phyloP scores from a whole-genome alignment of 2,329 filamentous ascomycete species.

The Penicillium rolfsii region DNA sequence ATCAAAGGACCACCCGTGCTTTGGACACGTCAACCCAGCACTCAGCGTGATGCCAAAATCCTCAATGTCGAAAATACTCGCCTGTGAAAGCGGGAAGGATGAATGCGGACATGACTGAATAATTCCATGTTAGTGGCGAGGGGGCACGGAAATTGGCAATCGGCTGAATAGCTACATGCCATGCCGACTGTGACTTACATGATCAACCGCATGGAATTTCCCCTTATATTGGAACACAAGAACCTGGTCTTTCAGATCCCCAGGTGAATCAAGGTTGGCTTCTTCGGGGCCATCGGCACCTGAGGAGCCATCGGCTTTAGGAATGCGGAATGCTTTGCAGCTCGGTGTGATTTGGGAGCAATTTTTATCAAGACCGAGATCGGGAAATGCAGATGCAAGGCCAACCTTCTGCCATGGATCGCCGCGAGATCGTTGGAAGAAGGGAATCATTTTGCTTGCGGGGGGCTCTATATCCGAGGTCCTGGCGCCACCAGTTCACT shows the following conservation, averaged over 20 bases:
- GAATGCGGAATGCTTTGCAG: constrained; percentile 64
- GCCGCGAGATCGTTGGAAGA: constrained; percentile 21
- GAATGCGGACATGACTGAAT: constrained; percentile 68
- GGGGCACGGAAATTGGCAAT: no score
- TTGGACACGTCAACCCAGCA: constrained; percentile 67
- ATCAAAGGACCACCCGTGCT: constrained; percentile 74
- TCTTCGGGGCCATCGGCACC: constrained; percentile 32
- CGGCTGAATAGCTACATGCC: no score
- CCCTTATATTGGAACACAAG: constrained; percentile 67
- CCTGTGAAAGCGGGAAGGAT: constrained; percentile 66
- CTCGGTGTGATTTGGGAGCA: constrained; percentile 50
- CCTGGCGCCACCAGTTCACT: neutral
- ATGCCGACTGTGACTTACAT: constrained; percentile 51
- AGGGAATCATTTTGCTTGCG: constrained; percentile 28
- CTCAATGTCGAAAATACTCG: constrained; percentile 69
- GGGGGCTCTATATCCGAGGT: neutral
- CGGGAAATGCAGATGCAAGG: constrained; percentile 58
- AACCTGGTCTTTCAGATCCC: constrained; percentile 61
- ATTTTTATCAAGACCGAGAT: constrained; percentile 47
- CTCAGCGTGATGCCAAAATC: constrained; percentile 61
- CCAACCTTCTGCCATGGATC: constrained; percentile 60
- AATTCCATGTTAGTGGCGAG: neutral
- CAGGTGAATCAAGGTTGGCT: constrained; percentile 40
- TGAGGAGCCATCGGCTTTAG: constrained; percentile 38
- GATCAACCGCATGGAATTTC: constrained; percentile 69